phyloP scores from a whole-genome alignment of 768 basidiomycete species.

The Macrolepiota albuminosa region DNA sequence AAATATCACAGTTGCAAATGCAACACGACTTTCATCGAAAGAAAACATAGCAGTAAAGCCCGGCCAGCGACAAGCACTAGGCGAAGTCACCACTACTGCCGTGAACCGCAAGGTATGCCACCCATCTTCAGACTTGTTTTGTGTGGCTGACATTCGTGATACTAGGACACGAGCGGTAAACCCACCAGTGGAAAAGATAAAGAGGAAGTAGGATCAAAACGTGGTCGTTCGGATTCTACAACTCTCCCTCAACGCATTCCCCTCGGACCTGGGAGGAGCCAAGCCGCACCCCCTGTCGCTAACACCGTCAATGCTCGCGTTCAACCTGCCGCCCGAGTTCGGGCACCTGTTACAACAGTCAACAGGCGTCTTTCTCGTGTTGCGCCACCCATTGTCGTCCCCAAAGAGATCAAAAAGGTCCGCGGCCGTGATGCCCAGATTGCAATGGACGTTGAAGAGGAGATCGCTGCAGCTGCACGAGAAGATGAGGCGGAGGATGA shows the following conservation, averaged over 20 bases:
- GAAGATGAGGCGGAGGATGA: slow-evolving; percentile 38
- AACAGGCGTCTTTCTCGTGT: slow-evolving; percentile 38
- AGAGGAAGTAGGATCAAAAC: slow-evolving; percentile 59
- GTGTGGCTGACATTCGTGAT: slow-evolving; percentile 18
- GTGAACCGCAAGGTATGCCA: slow-evolving; percentile 67
- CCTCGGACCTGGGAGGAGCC: slow-evolving; percentile 52
- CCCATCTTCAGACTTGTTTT: slow-evolving; percentile 3
- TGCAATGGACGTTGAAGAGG: slow-evolving; percentile 67
- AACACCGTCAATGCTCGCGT: slow-evolving; percentile 36
- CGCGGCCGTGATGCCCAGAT: slow-evolving; percentile 34
- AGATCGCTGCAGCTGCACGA: slow-evolving; percentile 22
- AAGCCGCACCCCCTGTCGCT: slow-evolving; percentile 38
- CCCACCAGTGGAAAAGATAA: slow-evolving; percentile 55
- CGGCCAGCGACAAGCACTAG: slow-evolving; percentile 62
- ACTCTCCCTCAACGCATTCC: slow-evolving; percentile 67
- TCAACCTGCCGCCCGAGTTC: slow-evolving; percentile 22
- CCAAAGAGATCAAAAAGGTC: slow-evolving; percentile 34
- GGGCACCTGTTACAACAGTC: slow-evolving; percentile 22
- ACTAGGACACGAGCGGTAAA: slow-evolving; percentile 46
- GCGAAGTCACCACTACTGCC: slow-evolving; percentile 76
- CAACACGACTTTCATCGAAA: slow-evolving; percentile 48
- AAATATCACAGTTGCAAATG: slow-evolving; percentile 37
- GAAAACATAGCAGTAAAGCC: slow-evolving; percentile 49
- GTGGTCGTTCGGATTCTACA: slow-evolving; percentile 61
- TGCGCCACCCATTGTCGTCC: slow-evolving; percentile 36